phyloP scores from a whole-genome alignment of 345 rosid species.

The Brassica incana region DNA sequence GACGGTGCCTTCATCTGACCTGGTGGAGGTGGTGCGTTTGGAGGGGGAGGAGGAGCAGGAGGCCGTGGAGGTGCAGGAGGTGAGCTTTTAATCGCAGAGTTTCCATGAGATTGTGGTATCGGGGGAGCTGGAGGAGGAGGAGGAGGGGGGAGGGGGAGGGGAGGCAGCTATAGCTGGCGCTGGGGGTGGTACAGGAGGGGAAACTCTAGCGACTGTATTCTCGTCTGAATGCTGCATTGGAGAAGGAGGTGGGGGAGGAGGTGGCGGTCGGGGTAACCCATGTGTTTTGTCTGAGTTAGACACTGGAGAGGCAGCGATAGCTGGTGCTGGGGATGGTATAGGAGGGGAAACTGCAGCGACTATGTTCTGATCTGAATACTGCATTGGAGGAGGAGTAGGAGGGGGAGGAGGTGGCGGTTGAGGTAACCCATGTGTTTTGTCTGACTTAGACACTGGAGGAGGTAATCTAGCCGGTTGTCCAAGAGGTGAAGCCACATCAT shows the following conservation, averaged over 20 bases:
- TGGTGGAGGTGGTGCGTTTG: constrained; percentile 48
- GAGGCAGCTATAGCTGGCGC: constrained; percentile 18
- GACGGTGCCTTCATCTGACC: constrained; percentile 34
- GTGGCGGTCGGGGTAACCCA: constrained; percentile 3
- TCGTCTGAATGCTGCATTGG: constrained; percentile 18
- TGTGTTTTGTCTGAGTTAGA: constrained; percentile 8
- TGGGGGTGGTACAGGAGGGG: constrained; percentile 36
- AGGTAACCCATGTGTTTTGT: neutral
- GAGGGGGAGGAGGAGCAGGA: constrained; percentile 37
- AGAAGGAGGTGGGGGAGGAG: constrained; percentile 15
- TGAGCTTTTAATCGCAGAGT: constrained; percentile 30
- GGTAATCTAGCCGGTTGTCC: constrained; percentile 19
- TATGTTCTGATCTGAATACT: constrained; percentile 5
- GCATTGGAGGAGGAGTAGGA: constrained; percentile 21
- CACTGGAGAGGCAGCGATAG: constrained; percentile 17
- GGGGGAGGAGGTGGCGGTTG: constrained; percentile 22
- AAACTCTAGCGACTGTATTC: constrained; percentile 1
- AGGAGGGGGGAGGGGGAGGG: constrained; percentile 35
- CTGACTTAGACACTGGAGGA: constrained; percentile 17
- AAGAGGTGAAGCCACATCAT: constrained; percentile 24
- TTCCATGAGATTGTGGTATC: constrained; percentile 40
- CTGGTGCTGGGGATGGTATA: constrained; percentile 28
- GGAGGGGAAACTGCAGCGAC: constrained; percentile 24
- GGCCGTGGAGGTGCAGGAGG: constrained; percentile 59
- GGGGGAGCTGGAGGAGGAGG: constrained; percentile 41